phyloP scores from a whole-genome alignment of 2,329 filamentous ascomycete species.

The Setomelanomma holmii region DNA sequence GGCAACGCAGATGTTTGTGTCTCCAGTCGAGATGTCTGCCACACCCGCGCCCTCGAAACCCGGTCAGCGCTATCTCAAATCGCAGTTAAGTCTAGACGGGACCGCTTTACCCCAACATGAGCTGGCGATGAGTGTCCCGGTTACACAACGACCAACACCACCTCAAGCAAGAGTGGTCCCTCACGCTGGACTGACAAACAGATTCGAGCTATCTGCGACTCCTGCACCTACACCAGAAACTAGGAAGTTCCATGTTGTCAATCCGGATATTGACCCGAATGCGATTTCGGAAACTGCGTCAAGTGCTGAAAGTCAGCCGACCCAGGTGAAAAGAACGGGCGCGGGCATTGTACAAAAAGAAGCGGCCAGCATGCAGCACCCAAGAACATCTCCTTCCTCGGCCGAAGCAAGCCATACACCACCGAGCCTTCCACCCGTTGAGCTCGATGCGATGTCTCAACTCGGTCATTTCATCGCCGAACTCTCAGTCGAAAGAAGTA shows the following conservation, averaged over 20 bases:
- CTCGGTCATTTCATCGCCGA: conserved; percentile 20
- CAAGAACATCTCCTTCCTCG: background rate
- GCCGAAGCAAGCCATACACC: background rate
- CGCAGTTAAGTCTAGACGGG: conserved; percentile 9
- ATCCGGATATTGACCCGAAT: background rate
- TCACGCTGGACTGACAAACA: background rate
- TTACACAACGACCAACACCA: conserved; percentile 1
- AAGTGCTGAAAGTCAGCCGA: background rate
- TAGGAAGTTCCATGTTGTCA: conserved; percentile 1
- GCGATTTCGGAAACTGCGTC: background rate
- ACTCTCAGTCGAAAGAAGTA: conserved; percentile 22
- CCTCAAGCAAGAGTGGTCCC: background rate
- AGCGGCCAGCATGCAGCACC: background rate
- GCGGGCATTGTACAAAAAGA: too few species aligned
- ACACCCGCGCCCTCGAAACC: background rate
- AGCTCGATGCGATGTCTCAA: conserved; percentile 17
- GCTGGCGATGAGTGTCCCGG: background rate
- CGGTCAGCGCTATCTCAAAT: conserved; percentile 8
- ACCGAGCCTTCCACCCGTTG: conserved; percentile 7
- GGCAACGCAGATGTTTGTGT: background rate
- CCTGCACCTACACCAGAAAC: background rate
- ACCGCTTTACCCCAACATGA: background rate
- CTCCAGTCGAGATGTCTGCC: background rate
- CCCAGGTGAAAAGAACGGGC: background rate
- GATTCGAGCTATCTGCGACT: conserved; percentile 2